phyloP scores from a whole-genome alignment of 2,329 filamentous ascomycete species.

The Hypoxylon sp. region DNA sequence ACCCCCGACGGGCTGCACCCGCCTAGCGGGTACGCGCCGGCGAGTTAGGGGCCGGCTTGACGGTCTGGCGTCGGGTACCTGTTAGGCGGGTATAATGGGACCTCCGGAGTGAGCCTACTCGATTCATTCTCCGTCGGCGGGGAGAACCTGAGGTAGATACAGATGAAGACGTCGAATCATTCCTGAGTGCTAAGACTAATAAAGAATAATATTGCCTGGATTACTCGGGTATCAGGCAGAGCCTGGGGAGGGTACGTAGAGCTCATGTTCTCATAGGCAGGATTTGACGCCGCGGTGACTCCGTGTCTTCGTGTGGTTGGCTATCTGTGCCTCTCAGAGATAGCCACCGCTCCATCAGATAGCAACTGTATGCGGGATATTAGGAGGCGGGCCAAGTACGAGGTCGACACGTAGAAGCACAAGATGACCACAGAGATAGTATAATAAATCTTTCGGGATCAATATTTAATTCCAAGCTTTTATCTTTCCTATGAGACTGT shows the following conservation, averaged over 20 bases:
- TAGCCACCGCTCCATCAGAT: too few species aligned
- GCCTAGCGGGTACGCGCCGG: slow-evolving; percentile 49
- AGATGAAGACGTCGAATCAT: too few species aligned
- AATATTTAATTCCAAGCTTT: slow-evolving; percentile 21
- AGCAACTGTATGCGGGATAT: background rate
- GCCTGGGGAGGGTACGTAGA: too few species aligned
- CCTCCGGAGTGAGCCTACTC: too few species aligned
- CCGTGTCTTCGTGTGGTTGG: background rate
- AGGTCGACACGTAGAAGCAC: background rate
- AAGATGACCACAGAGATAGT: background rate
- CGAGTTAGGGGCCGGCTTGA: slow-evolving; percentile 3
- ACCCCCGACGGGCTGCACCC: slow-evolving; percentile 54
- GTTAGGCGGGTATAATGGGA: background rate
- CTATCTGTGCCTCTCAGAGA: too few species aligned
- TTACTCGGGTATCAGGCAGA: too few species aligned
- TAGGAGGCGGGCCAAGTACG: background rate
- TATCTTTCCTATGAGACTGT: slow-evolving; percentile 1
- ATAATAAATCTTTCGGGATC: background rate
- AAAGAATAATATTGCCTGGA: too few species aligned
- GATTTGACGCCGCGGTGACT: background rate
- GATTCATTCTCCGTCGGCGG: too few species aligned
- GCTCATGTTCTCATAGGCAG: background rate
- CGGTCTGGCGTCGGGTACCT: background rate
- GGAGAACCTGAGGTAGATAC: too few species aligned
- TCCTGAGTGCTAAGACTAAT: too few species aligned